Base-by-base conservation (phyloP, 345 rosid genomes). In the Corchorus olitorius region DNA sequence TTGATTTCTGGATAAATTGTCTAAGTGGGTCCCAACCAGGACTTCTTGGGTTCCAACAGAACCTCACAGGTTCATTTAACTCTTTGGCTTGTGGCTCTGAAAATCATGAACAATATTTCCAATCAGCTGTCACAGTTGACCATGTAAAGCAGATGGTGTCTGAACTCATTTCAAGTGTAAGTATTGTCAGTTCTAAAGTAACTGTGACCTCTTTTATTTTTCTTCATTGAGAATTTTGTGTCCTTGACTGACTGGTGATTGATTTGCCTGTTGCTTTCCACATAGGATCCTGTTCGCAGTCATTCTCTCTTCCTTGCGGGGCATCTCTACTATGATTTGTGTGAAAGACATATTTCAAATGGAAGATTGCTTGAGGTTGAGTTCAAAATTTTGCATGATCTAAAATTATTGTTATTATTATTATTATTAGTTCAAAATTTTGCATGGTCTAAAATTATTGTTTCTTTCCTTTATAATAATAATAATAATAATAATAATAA, bases 361-460 rank as follows among this genome's bases (percentile, higher is more conserved):
- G 99, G 98, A 61, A 86, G 73, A 43, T 73, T 88, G 68, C 76
- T 90, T 54, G 97, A 93, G 99, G 99, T 96, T 65, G 65, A 41
- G 12, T 61, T 22, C 19, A 58, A 65, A 62, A 34, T 45, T 63
- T 72, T 69, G 8, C 37, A 37, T 37, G 55, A 52, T 16, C 16
- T 20, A 13, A 27, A 19, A 39, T 41, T 1, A 22, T 61, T 59
- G 27, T 27, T 27, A 39, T 41, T 1, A 22, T 61, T 59, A 41
- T 27, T 27, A 39, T 41, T 1, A 22, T 61, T 59, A 41, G 12
- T 61, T 22, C 19, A 58, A 65, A 62, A 34, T 45, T 63, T 72
- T 69, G 8, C 37, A 37, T 37, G 55, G 34, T 16, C 16, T 20
- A 13, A 27, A 19, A 39, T 41, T 1, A 22, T 61, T 59, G 27